Evolutionary conservation across 1,139 yeast species (phyloP).

Genomic region (Nakaseomyces sp.): DNA sequence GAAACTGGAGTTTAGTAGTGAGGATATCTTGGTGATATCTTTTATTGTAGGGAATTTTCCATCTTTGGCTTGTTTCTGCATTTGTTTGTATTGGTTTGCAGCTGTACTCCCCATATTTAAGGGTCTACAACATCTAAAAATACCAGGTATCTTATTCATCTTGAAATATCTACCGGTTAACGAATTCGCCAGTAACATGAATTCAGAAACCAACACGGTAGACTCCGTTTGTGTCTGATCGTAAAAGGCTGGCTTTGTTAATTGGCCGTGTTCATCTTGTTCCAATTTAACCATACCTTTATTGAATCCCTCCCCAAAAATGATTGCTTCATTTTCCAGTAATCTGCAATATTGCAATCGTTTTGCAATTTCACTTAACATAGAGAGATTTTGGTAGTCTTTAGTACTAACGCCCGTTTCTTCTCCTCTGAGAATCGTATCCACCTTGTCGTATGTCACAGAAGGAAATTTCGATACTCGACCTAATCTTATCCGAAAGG

Average conservation of each 20-base stretch:
- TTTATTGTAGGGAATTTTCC: slow-evolving; percentile 23
- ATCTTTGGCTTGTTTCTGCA: slow-evolving; percentile 23
- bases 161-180: slow-evolving; percentile 48
- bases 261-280: slow-evolving; percentile 10
- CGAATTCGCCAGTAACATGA: slow-evolving; percentile 72
- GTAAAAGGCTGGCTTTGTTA: slow-evolving; percentile 18
- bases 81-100: slow-evolving; percentile 21
- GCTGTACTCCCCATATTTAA: slow-evolving; percentile 31
- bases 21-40: slow-evolving; percentile 34
- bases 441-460: slow-evolving; percentile 45
- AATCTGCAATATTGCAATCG: slow-evolving; percentile 31
- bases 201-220: slow-evolving; percentile 59
- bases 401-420: background rate
- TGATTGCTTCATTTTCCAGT: slow-evolving; percentile 30
- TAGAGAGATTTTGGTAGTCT: slow-evolving; percentile 30
- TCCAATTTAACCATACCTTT: slow-evolving; percentile 19
- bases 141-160: slow-evolving; percentile 43
- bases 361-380: slow-evolving; percentile 32
- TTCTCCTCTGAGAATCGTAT: slow-evolving; percentile 31
- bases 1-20: slow-evolving; percentile 36
- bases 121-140: slow-evolving; percentile 45
- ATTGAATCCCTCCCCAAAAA: slow-evolving; percentile 32
- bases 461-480: slow-evolving; percentile 38
- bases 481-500: slow-evolving; percentile 35
- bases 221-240: slow-evolving; percentile 34